phyloP scores from a whole-genome alignment of 305 asterid genomes.

The Plantago lanceolata region DNA sequence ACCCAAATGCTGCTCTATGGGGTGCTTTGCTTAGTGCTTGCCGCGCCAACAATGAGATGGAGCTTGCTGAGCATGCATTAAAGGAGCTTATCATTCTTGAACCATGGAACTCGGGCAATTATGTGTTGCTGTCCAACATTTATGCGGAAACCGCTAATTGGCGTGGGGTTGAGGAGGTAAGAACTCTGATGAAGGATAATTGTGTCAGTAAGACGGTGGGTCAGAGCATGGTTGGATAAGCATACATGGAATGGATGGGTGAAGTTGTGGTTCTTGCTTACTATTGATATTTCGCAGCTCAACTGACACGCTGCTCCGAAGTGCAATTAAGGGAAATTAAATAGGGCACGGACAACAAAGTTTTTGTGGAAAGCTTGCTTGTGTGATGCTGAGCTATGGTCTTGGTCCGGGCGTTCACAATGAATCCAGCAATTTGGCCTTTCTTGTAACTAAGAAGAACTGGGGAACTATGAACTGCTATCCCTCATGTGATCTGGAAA shows the following conservation, averaged over 20 bases:
- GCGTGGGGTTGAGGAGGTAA: slow-evolving; percentile 56
- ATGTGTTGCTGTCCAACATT: slow-evolving; percentile 58
- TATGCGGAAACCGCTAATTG: slow-evolving; percentile 61
- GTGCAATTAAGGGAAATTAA: background rate
- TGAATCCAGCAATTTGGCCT: no score
- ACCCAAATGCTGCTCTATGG: slow-evolving; percentile 59
- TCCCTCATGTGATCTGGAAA: no score
- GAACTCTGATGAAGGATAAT: slow-evolving; percentile 45
- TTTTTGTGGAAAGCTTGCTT: background rate
- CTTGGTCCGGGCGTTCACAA: background rate
- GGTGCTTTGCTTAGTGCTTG: slow-evolving; percentile 63
- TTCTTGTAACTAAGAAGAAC: background rate
- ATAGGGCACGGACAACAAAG: background rate
- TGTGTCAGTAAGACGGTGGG: slow-evolving; percentile 43
- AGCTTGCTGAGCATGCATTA: slow-evolving; percentile 48
- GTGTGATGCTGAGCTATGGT: background rate
- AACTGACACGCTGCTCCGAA: background rate
- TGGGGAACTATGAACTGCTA: no score
- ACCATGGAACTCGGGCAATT: slow-evolving; percentile 64
- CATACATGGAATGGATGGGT: background rate
- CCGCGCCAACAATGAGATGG: slow-evolving; percentile 42
- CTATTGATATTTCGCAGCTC: background rate
- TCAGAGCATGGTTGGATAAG: slow-evolving; percentile 44
- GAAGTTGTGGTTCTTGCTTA: background rate
- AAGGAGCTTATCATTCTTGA: slow-evolving; percentile 54